Evolutionary conservation across 257 asterid species (phyloP).

Genomic region (Nicotiana tabacum): DNA sequence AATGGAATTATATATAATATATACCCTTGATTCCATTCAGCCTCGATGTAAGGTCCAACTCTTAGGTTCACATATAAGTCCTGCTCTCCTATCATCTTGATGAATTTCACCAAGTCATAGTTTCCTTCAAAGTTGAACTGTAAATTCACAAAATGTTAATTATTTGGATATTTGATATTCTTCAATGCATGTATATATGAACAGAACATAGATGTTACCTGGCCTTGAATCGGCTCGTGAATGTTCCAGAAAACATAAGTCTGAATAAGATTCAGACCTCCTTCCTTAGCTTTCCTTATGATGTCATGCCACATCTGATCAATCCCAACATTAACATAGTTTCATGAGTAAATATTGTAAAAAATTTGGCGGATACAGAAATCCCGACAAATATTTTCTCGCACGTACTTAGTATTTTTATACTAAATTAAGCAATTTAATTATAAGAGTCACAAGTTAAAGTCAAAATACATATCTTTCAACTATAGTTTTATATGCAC

Average conservation of each 20-base stretch:
- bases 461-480: no score
- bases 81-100: constrained; percentile 49
- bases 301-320: constrained; percentile 79
- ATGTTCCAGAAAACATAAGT: constrained; percentile 90
- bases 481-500: no score
- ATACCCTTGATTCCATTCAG: constrained; percentile 94
- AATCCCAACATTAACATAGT: not conserved
- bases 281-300: constrained; percentile 53
- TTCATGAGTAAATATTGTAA: not conserved
- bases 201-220: constrained; percentile 30
- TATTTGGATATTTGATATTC: no score
- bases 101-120: constrained; percentile 58
- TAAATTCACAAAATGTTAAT: not conserved
- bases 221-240: constrained; percentile 82
- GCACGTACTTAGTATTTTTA: no score
- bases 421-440: no score
- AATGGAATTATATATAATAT: not conserved
- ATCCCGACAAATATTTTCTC: no score
- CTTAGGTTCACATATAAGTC: constrained; percentile 87
- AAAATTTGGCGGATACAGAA: no score
- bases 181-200: no score
- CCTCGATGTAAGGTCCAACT: constrained; percentile 92
- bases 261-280: constrained; percentile 71
- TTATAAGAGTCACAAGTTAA: no score
- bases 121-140: constrained; percentile 72